Conservation (phyloP, 129 eudicot genomes). For the Smallanthus sonchifolius region DNA sequence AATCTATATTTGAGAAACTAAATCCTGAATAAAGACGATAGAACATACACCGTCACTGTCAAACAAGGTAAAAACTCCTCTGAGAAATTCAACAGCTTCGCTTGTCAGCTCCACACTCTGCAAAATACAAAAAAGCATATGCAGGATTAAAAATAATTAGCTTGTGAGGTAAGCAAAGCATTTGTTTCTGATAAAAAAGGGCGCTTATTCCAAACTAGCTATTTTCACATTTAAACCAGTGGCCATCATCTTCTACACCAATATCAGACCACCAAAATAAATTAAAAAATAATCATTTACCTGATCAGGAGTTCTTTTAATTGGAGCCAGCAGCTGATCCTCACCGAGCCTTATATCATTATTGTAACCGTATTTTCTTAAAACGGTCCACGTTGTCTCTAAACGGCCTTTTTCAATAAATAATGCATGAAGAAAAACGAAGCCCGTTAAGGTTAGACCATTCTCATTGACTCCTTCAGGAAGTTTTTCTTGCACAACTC, state of each 20-base stretch:
- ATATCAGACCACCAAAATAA: neutral
- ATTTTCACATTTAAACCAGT: neutral
- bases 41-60: slow-evolving; percentile 79
- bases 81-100: slow-evolving; percentile 81
- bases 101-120: slow-evolving; percentile 95
- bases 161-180: neutral
- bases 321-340: slow-evolving; percentile 68
- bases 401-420: slow-evolving; percentile 88
- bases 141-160: neutral
- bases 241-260: neutral
- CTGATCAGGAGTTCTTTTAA: slow-evolving; percentile 82
- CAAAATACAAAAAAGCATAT: slow-evolving; percentile 5
- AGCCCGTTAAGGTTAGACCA: slow-evolving; percentile 92
- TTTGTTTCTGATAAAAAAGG: neutral
- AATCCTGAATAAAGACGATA: neutral
- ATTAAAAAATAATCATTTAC: slow-evolving; percentile 24
- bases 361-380: slow-evolving; percentile 87
- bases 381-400: slow-evolving; percentile 96
- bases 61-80: slow-evolving; percentile 52
- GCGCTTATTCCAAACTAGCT: neutral
- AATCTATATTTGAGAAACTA: neutral
- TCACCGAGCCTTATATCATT: slow-evolving; percentile 80
- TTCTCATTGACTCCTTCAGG: slow-evolving; percentile 78
- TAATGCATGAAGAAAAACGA: slow-evolving; percentile 86
- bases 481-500: slow-evolving; percentile 91